phyloP scores from a whole-genome alignment of 2,329 filamentous ascomycete genomes.

The Colletotrichum liriopes region DNA sequence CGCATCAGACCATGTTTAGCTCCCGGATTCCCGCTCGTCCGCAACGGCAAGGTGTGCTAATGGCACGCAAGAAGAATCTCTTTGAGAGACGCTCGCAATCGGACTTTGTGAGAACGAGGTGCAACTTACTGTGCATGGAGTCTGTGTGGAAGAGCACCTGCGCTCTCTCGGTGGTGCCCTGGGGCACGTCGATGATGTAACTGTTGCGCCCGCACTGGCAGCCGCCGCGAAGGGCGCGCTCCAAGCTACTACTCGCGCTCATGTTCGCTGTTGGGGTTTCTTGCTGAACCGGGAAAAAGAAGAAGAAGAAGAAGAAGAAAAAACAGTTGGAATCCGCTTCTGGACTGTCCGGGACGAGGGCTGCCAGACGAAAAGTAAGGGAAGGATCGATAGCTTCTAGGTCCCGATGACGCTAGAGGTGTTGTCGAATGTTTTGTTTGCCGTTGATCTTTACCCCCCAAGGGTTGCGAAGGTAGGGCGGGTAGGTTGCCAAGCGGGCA shows the following conservation, averaged over 20 bases:
- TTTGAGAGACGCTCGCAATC: neutral
- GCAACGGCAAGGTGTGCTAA: neutral
- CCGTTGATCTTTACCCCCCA: conserved; percentile 28
- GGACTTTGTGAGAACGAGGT: neutral
- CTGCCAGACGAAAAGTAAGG: neutral
- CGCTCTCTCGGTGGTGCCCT: conserved; percentile 68
- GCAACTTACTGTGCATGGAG: conserved; percentile 77
- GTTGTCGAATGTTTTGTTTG: conserved; percentile 16
- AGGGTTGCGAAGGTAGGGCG: neutral
- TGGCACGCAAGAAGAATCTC: neutral
- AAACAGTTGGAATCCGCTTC: neutral
- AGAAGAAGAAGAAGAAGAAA: too few relatives aligned
- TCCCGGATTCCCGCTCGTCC: neutral
- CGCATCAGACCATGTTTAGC: conserved; percentile 41
- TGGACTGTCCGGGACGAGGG: neutral
- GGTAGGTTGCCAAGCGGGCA: conserved; percentile 8
- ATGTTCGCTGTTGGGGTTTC: conserved; percentile 52
- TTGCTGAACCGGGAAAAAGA: neutral
- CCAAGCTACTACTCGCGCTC: conserved; percentile 52
- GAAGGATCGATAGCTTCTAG: neutral
- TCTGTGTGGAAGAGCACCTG: conserved; percentile 84
- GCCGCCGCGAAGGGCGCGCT: conserved; percentile 77
- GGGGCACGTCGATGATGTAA: conserved; percentile 82
- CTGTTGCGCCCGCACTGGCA: conserved; percentile 91
- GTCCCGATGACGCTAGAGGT: neutral